A percentile compares a stretch with the other conserved stretches of the same genome.
phyloP scores from a whole-genome alignment of 2,329 filamentous ascomycete species.

The Bisporella sp. region DNA sequence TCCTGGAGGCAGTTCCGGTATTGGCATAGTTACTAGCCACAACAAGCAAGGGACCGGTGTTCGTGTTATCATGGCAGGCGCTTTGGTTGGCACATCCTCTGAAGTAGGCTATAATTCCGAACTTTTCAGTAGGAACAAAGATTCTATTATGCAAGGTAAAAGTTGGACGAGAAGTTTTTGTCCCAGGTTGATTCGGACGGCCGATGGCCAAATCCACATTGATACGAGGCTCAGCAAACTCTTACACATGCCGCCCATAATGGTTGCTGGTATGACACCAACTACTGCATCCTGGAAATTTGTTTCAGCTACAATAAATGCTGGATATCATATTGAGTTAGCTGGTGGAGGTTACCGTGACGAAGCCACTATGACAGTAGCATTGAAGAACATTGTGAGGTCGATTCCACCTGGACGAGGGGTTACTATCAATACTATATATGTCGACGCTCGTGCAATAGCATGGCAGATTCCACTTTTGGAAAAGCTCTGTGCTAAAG shows the following conservation, averaged over 20 bases:
- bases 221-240: slow-evolving; percentile 91
- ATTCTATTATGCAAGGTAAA: slow-evolving; percentile 34
- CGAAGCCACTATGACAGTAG: slow-evolving; percentile 69
- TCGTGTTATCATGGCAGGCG: slow-evolving; percentile 21
- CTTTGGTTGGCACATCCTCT: neutral
- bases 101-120: slow-evolving; percentile 14
- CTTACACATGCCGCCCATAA: slow-evolving; percentile 71
- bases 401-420: slow-evolving; percentile 76
- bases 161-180: slow-evolving; percentile 39
- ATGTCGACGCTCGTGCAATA: slow-evolving; percentile 80
- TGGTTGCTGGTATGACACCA: slow-evolving; percentile 90
- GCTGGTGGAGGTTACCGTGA: slow-evolving; percentile 83
- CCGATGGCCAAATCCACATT: slow-evolving; percentile 35
- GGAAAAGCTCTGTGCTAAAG: slow-evolving; percentile 67
- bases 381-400: slow-evolving; percentile 73
- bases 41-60: slow-evolving; percentile 27
- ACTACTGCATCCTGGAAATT: slow-evolving; percentile 83
- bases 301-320: slow-evolving; percentile 84
- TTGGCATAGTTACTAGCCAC: slow-evolving; percentile 23
- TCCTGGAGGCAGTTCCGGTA: slow-evolving; percentile 25
- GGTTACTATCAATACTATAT: slow-evolving; percentile 82
- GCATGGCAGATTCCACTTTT: slow-evolving; percentile 82
- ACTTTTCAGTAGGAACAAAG: slow-evolving; percentile 3
- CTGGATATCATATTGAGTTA: slow-evolving; percentile 86
- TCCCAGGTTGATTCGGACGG: neutral